These are phyloP conservation scores for Leccinum uliginosum DNA, from an alignment of 768 basidiomycete species.

Conservation along the genomic window DNA sequence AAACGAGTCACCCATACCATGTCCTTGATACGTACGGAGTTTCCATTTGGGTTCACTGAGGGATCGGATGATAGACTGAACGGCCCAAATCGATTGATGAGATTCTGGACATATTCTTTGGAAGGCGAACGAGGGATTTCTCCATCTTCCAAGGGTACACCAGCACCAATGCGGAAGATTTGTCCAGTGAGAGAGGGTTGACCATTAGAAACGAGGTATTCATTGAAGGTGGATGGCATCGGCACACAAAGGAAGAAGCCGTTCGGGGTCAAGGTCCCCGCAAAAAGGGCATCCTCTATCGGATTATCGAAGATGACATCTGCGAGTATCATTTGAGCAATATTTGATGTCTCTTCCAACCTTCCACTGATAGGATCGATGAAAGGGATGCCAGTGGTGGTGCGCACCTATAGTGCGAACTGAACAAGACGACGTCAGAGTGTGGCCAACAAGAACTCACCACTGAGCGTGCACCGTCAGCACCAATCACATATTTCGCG, in stretches of 20 bases:
- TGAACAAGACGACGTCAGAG: not conserved
- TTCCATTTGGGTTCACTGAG: slow-evolving; percentile 30
- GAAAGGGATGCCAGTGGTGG: not conserved
- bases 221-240: slow-evolving; percentile 6
- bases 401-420: not conserved
- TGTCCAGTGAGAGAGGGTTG: not conserved
- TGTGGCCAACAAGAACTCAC: not conserved
- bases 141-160: not conserved
- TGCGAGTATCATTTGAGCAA: not conserved
- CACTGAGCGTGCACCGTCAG: not conserved
- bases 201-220: not conserved
- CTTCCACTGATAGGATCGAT: not conserved
- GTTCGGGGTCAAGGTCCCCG: slow-evolving; percentile 7
- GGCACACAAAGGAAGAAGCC: slow-evolving; percentile 14
- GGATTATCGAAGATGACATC: not conserved
- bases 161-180: not conserved
- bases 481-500: not conserved
- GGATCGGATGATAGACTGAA: slow-evolving; percentile 33
- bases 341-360: not conserved
- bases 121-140: slow-evolving; percentile 26
- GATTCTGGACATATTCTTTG: slow-evolving; percentile 41
- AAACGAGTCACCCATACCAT: slow-evolving; percentile 46
- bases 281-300: not conserved
- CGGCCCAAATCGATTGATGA: slow-evolving; percentile 41
- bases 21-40: slow-evolving; percentile 33